phyloP scores from a whole-genome alignment of 176 grass and related monocot species.

The Urochloa ruziziensis region DNA sequence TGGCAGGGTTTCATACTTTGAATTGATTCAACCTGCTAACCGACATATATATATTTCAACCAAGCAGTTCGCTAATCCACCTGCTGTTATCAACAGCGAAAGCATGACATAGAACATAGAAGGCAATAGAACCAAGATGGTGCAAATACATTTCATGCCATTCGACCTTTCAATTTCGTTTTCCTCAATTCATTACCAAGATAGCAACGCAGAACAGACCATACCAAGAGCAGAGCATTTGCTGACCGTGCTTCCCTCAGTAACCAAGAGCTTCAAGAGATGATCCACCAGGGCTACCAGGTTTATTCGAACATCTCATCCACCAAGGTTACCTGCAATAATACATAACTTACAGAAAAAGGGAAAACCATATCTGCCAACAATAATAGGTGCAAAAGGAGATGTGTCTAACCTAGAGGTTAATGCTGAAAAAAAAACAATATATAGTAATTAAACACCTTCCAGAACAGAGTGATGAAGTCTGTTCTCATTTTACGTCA shows the following conservation, averaged over 20 bases:
- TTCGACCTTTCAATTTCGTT: not conserved
- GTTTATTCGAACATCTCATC: slow-evolving; percentile 59
- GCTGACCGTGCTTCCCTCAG: not conserved
- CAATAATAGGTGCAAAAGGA: not conserved
- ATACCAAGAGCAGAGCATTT: not conserved
- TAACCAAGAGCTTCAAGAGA: slow-evolving; percentile 9
- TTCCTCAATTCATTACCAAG: not conserved
- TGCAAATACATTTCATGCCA: slow-evolving; percentile 6
- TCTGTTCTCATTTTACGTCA: not conserved
- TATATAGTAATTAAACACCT: not conserved
- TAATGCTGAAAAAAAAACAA: not conserved
- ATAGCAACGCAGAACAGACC: not conserved
- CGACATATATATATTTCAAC: slow-evolving; percentile 2
- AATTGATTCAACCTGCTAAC: slow-evolving; percentile 11
- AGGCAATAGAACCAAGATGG: not conserved
- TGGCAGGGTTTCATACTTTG: not conserved
- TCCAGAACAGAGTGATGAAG: not conserved
- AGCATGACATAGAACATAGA: not conserved
- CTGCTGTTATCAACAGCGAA: slow-evolving; percentile 21
- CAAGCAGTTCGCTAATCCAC: slow-evolving; percentile 20
- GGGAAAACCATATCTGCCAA: not conserved
- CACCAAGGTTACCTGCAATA: slow-evolving; percentile 67
- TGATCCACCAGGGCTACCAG: not conserved
- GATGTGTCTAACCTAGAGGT: not conserved
- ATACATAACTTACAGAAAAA: slow-evolving; percentile 7